Evolutionary conservation across 345 rosid genomes (phyloP).

Genomic region (Draba incana): DNA sequence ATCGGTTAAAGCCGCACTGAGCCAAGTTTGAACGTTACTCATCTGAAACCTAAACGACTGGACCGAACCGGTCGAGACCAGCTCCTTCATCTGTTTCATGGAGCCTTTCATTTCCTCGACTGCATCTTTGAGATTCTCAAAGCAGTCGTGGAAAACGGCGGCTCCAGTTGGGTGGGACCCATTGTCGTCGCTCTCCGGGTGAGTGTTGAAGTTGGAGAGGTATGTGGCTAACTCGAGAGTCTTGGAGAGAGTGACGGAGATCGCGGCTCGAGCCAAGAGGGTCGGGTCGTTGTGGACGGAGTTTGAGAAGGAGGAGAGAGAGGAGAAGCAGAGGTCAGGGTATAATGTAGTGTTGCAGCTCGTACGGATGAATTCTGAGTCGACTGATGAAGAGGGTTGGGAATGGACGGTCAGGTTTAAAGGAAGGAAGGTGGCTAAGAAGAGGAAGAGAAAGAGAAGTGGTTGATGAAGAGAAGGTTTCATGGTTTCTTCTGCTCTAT

Average conservation of each 20-base stretch:
- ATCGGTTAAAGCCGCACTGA: constrained; percentile 88
- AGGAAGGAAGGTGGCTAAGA: constrained; percentile 37
- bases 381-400: constrained; percentile 30
- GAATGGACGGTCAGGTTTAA: constrained; percentile 39
- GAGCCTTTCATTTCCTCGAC: constrained; percentile 82
- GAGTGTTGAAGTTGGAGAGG: constrained; percentile 60
- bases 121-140: constrained; percentile 77
- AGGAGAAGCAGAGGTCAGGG: constrained; percentile 73
- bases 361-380: constrained; percentile 65
- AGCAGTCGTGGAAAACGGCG: constrained; percentile 83
- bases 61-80: constrained; percentile 41
- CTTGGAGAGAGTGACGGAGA: constrained; percentile 57
- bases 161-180: constrained; percentile 37
- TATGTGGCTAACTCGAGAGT: constrained; percentile 53
- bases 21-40: constrained; percentile 96
- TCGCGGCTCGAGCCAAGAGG: constrained; percentile 71
- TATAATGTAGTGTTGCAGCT: constrained; percentile 77
- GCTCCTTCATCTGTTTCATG: constrained; percentile 74
- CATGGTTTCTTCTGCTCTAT: constrained; percentile 33
- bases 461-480: constrained; percentile 35
- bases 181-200: constrained; percentile 47
- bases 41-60: constrained; percentile 69
- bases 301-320: constrained; percentile 63
- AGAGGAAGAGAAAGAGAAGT: constrained; percentile 24
- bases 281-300: constrained; percentile 54